Evolutionary conservation across 176 grass and related monocot species (phyloP).

Genomic region (Musa acuminata): DNA sequence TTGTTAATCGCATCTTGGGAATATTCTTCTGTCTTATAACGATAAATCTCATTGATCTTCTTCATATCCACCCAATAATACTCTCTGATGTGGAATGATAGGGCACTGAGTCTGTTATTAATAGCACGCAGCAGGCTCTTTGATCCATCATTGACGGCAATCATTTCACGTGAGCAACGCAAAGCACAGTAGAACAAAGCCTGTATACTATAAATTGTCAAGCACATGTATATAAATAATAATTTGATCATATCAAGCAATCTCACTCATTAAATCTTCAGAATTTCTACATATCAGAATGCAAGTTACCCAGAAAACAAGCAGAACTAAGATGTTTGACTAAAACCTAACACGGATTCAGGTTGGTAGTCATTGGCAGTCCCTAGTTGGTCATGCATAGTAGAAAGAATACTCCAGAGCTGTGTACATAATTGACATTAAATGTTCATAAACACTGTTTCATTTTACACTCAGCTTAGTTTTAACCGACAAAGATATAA

Average conservation of each 20-base stretch:
- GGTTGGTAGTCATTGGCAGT: no score
- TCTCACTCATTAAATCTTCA: not conserved
- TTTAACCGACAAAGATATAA: no score
- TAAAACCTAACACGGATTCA: no score
- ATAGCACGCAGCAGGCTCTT: slow-evolving; percentile 4
- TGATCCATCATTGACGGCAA: slow-evolving; percentile 5
- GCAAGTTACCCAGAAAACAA: no score
- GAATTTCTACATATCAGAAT: no score
- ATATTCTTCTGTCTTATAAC: slow-evolving; percentile 20
- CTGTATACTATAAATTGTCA: not conserved
- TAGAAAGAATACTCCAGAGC: no score
- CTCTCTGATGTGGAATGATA: slow-evolving; percentile 22
- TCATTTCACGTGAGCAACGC: slow-evolving; percentile 20
- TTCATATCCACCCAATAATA: slow-evolving; percentile 21
- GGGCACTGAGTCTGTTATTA: slow-evolving; percentile 19
- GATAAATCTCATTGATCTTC: slow-evolving; percentile 22
- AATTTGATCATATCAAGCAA: not conserved
- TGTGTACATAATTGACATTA: no score
- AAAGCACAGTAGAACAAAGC: slow-evolving; percentile 17
- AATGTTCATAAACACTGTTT: no score
- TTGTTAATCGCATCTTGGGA: slow-evolving; percentile 19
- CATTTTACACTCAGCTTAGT: no score
- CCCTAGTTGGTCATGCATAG: no score
- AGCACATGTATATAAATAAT: not conserved
- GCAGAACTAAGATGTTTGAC: no score